Percentiles rank a stretch among this genome's conserved stretches.
Evolutionary conservation across 2,329 filamentous ascomycete species (phyloP).

Genomic region (Myriosclerotinia curreyana): DNA sequence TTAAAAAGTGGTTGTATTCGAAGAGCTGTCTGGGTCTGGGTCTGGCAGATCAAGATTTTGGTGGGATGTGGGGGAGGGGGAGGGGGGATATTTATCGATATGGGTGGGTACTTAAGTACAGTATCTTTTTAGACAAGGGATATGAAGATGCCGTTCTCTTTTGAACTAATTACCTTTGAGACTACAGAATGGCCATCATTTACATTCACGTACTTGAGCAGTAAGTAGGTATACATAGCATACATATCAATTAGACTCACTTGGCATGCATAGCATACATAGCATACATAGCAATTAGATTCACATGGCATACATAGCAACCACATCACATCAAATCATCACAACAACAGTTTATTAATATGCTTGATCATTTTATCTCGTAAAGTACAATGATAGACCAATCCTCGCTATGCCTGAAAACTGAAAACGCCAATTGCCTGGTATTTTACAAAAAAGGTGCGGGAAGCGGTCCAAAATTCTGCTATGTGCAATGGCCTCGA

Average conservation of each 20-base stretch:
- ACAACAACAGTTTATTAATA: not conserved
- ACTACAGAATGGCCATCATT: not conserved
- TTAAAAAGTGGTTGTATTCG: slow-evolving; percentile 2
- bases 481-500: slow-evolving; percentile 5
- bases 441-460: slow-evolving; percentile 19
- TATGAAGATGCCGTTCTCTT: not conserved
- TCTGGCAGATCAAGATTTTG: not conserved
- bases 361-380: slow-evolving; percentile 15
- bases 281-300: not conserved
- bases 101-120: not conserved
- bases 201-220: too few species aligned
- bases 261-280: not conserved
- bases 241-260: not conserved
- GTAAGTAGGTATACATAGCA: not conserved
- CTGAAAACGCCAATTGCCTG: slow-evolving; percentile 18
- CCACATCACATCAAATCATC: not conserved
- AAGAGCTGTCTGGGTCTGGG: not conserved
- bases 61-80: slow-evolving; percentile 18
- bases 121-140: slow-evolving; percentile 16
- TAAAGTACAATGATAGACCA: slow-evolving; percentile 19
- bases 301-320: slow-evolving; percentile 1
- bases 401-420: slow-evolving; percentile 21
- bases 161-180: slow-evolving; percentile 1
- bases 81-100: slow-evolving; percentile 22
- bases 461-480: slow-evolving; percentile 13